phyloP scores from a whole-genome alignment of 352 stramenopile genomes.

The Peronospora destructor region DNA sequence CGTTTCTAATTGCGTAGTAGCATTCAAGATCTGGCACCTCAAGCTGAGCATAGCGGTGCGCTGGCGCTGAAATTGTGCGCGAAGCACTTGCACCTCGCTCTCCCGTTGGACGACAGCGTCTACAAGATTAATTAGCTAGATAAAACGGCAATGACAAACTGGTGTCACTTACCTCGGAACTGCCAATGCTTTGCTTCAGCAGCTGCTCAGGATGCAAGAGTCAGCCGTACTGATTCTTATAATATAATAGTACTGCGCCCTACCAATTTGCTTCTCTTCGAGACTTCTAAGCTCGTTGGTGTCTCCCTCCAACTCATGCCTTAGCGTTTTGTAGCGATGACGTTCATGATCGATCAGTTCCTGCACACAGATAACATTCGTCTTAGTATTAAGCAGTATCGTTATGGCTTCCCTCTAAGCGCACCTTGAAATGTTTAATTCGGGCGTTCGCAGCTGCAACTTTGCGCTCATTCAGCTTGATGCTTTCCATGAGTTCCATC shows the following conservation, averaged over 20 bases:
- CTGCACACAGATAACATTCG: conserved; percentile 17
- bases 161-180: conserved; percentile 25
- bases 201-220: conserved; percentile 20
- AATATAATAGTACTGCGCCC: background rate
- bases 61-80: conserved; percentile 26
- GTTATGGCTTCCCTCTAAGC: background rate
- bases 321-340: conserved; percentile 32
- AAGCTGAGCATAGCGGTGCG: conserved; percentile 30
- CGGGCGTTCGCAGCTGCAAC: conserved; percentile 35
- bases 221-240: conserved; percentile 1
- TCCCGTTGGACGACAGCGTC: conserved; percentile 32
- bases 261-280: conserved; percentile 44
- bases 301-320: conserved; percentile 20
- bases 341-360: conserved; percentile 38
- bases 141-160: background rate
- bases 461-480: conserved; percentile 58
- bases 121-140: conserved; percentile 13
- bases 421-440: conserved; percentile 54
- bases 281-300: conserved; percentile 29
- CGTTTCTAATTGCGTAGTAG: conserved; percentile 16
- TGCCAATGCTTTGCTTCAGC: conserved; percentile 37
- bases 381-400: background rate
- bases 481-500: conserved; percentile 60
- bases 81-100: conserved; percentile 29
- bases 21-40: conserved; percentile 23